phyloP scores from a whole-genome alignment of 129 eudicot species.

The Oenanthe sinensis region DNA sequence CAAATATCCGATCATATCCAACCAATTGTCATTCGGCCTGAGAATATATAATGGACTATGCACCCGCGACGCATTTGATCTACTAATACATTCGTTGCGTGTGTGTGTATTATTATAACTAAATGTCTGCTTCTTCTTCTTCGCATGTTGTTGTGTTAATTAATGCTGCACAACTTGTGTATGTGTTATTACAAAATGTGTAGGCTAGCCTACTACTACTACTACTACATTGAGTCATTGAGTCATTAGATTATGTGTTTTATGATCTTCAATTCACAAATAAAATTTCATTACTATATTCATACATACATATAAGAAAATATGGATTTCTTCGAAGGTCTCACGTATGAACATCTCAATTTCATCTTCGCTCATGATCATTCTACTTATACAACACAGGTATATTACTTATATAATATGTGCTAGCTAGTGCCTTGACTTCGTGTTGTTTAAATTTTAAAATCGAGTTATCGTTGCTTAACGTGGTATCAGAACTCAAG shows the following conservation, averaged over 20 bases:
- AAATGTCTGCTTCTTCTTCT: neutral
- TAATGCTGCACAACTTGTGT: neutral
- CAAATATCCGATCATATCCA: no score
- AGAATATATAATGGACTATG: no score
- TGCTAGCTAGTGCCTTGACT: neutral
- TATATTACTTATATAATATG: neutral
- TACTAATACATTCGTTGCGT: neutral
- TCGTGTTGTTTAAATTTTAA: no score
- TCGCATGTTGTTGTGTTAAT: no score
- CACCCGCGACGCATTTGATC: neutral
- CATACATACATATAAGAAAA: constrained; percentile 28
- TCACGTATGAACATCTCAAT: constrained; percentile 87
- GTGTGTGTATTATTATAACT: neutral
- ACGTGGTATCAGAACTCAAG: no score
- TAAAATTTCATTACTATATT: constrained; percentile 34
- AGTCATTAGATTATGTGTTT: neutral
- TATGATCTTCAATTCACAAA: constrained; percentile 42
- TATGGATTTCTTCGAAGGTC: constrained; percentile 85
- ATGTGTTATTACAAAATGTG: neutral
- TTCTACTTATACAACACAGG: constrained; percentile 1
- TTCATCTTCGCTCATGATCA: constrained; percentile 64
- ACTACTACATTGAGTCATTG: neutral
- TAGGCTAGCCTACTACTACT: neutral
- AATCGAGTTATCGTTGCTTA: neutral
- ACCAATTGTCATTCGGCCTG: no score